phyloP scores from a whole-genome alignment of 345 rosid genomes.

The Aurinia saxatilis region DNA sequence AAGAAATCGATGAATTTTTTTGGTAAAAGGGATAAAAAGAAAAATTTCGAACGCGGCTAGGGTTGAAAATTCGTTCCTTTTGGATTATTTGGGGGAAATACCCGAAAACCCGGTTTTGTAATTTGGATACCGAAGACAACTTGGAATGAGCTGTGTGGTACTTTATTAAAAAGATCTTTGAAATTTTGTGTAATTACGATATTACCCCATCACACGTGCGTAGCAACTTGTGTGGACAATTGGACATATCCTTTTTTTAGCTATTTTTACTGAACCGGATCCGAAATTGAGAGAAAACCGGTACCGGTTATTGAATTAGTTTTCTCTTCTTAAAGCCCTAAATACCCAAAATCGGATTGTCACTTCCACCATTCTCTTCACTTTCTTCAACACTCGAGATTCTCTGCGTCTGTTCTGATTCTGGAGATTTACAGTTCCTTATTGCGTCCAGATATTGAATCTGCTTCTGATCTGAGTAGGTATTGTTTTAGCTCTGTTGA shows the following conservation, averaged over 20 bases:
- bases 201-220: constrained; percentile 18
- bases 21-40: neutral
- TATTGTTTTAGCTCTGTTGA: neutral
- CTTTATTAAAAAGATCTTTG: neutral
- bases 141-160: constrained; percentile 24
- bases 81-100: constrained; percentile 26
- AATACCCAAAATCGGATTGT: constrained; percentile 15
- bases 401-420: neutral
- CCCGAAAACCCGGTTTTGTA: constrained; percentile 28
- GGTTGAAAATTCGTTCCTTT: constrained; percentile 28
- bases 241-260: constrained; percentile 20
- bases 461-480: constrained; percentile 12
- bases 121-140: constrained; percentile 34
- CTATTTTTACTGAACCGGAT: constrained; percentile 11
- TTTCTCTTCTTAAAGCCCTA: too few species aligned
- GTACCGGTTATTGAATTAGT: too few species aligned
- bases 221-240: constrained; percentile 12
- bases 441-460: neutral
- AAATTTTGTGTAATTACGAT: neutral
- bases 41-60: constrained; percentile 25
- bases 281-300: neutral
- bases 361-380: constrained; percentile 2
- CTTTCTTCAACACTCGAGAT: constrained; percentile 10
- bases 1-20: neutral
- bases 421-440: neutral